Conservation (phyloP, 2,329 filamentous ascomycete genomes). For the Cytospora chrysosperma region DNA sequence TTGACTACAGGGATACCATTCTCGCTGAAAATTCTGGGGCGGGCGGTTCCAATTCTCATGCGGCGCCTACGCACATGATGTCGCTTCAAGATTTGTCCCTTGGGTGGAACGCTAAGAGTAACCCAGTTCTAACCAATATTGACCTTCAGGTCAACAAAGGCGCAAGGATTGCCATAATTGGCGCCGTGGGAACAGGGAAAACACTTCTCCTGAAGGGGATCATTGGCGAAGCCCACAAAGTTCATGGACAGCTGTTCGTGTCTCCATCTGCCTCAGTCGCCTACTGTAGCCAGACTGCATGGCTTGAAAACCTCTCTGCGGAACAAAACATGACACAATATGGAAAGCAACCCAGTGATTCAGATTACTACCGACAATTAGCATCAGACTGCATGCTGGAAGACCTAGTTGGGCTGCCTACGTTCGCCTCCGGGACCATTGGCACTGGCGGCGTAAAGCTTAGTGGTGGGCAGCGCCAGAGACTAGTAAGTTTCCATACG, state of each 20-base stretch:
- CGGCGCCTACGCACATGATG: too few relatives aligned
- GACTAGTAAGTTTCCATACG: too few relatives aligned
- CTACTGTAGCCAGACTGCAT: not conserved
- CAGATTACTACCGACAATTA: too few relatives aligned
- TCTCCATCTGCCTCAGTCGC: not conserved
- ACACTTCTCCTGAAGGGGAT: not conserved
- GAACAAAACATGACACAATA: not conserved
- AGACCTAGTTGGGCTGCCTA: too few relatives aligned
- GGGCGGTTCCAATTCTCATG: too few relatives aligned
- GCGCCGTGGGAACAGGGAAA: not conserved
- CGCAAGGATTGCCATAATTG: not conserved
- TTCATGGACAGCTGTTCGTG: not conserved
- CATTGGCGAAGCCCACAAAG: not conserved
- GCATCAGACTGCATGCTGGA: too few relatives aligned
- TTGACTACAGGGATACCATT: too few relatives aligned
- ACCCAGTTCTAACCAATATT: not conserved
- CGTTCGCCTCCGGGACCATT: not conserved
- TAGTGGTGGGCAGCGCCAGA: not conserved
- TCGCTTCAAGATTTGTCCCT: not conserved
- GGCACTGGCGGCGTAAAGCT: not conserved
- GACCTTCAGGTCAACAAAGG: not conserved
- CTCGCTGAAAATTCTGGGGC: too few relatives aligned
- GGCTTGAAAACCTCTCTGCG: not conserved
- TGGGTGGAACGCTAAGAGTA: not conserved
- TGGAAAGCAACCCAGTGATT: too few relatives aligned